Conservation (phyloP, 345 rosid species). For the Lepidium sativum region DNA sequence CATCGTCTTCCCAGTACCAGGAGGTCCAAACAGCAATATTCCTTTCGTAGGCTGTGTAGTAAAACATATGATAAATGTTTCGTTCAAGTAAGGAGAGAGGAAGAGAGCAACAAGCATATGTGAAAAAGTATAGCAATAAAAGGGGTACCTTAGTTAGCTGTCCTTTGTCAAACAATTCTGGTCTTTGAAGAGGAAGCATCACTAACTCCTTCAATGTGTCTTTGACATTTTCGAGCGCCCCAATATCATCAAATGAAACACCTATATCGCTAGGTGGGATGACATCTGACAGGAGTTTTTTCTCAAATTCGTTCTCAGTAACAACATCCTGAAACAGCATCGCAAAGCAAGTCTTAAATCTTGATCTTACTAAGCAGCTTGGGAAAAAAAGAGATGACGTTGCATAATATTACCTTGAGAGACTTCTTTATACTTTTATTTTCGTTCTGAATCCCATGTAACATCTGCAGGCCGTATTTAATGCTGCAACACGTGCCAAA, state of each 20-base stretch:
- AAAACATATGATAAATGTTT: neutral
- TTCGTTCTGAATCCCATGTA: conserved; percentile 61
- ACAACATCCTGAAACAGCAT: conserved; percentile 67
- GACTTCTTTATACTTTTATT: conserved; percentile 72
- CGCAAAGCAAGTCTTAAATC: neutral
- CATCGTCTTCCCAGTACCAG: conserved; percentile 99
- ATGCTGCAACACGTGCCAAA: conserved; percentile 43
- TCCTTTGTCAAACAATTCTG: conserved; percentile 95
- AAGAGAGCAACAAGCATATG: neutral
- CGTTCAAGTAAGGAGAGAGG: neutral
- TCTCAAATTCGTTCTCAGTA: conserved; percentile 97
- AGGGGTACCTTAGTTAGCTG: conserved; percentile 82
- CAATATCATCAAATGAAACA: conserved; percentile 92
- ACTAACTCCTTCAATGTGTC: conserved; percentile 98
- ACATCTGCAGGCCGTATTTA: conserved; percentile 56
- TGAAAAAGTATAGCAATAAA: neutral
- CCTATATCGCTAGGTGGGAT: conserved; percentile 98
- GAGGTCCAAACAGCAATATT: conserved; percentile 95
- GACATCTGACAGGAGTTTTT: conserved; percentile 93
- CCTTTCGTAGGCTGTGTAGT: conserved; percentile 95
- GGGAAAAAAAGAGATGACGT: neutral
- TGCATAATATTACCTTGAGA: conserved; percentile 47
- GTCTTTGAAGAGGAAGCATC: conserved; percentile 99
- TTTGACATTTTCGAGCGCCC: conserved; percentile 94
- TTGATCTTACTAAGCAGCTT: neutral